Evolutionary conservation across 2,329 filamentous ascomycete species (phyloP), one percentile per base, ranked within the genome.

Genomic region (Fusarium sp.): DNA sequence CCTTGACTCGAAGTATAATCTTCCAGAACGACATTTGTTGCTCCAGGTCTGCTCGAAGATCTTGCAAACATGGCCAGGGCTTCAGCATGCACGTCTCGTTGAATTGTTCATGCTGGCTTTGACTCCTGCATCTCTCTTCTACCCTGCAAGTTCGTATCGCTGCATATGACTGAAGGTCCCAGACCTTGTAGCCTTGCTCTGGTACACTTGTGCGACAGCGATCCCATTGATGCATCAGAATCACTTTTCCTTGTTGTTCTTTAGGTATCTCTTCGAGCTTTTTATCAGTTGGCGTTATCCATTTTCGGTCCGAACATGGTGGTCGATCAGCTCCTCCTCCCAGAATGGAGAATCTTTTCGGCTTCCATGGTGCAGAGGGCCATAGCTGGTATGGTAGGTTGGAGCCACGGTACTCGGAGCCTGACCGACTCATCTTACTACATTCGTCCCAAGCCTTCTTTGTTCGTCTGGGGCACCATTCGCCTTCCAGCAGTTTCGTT

Each of bases 351-450:
- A 28, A 4, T 14, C 35, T 18, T 20, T 38, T 65, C 8, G 26
- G 5, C 11, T 65, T 31, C 57, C 63, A 66, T 22, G 60, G 63
- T 41, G 36, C 20, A 8, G 35, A 41, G 0, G 42, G 26, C 61
- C 50, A 65, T 6, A 65, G 31, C 5, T 66, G 61, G 15, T 42
- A 66, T 13, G 63, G 48, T 1, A 65, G 3, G 24, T 66, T 66
- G 4, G 60, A 33, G 1, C 63, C 61, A 22, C 35, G 35, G 13
- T 24, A 47, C 10, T 14, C 20, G 4, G 26, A 12, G 15, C 9
- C 13, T 14, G 36, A 15, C 3, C 26, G 1, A 7, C 16, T 10
- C 9, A 44, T 44, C 22, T 5, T 28, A 5, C 41, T 66, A 2
- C 12, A 33, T 3, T 66, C 36, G 4, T 22, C 8, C 63, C 61